Evolutionary conservation across 495 filamentous ascomycete genomes (phyloP).

Genomic region (Zalerion maritima): DNA sequence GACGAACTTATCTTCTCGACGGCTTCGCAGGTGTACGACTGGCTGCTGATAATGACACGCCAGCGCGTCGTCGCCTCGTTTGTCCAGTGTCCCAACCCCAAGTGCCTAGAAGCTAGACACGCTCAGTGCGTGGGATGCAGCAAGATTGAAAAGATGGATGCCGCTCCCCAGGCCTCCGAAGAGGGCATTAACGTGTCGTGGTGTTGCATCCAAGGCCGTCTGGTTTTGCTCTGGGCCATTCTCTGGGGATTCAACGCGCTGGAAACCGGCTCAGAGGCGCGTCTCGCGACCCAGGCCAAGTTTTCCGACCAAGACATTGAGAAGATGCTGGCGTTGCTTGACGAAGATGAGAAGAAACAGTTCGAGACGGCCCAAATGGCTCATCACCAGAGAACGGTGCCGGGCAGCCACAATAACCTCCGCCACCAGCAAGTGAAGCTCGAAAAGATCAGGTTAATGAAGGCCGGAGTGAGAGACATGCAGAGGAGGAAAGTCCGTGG

Average conservation of each 20-base stretch:
- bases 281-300: conserved; percentile 1
- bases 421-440: conserved; percentile 1
- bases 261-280: not conserved
- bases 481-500: no score
- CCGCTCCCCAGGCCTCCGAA: not conserved
- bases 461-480: no score
- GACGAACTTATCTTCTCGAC: no score
- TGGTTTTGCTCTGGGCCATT: conserved; percentile 19
- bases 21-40: no score
- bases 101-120: no score
- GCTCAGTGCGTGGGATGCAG: conserved; percentile 3
- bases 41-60: no score
- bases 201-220: conserved; percentile 19
- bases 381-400: not conserved
- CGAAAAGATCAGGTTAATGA: no score
- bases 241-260: conserved; percentile 15
- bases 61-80: no score
- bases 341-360: conserved; percentile 4
- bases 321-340: no score
- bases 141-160: not conserved
- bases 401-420: not conserved
- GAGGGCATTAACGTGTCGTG: conserved; percentile 9
- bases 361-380: conserved; percentile 2
- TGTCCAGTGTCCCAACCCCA: no score
- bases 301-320: no score